phyloP scores from a whole-genome alignment of 176 grass and related monocot genomes.

The Tillandsia leiboldiana region DNA sequence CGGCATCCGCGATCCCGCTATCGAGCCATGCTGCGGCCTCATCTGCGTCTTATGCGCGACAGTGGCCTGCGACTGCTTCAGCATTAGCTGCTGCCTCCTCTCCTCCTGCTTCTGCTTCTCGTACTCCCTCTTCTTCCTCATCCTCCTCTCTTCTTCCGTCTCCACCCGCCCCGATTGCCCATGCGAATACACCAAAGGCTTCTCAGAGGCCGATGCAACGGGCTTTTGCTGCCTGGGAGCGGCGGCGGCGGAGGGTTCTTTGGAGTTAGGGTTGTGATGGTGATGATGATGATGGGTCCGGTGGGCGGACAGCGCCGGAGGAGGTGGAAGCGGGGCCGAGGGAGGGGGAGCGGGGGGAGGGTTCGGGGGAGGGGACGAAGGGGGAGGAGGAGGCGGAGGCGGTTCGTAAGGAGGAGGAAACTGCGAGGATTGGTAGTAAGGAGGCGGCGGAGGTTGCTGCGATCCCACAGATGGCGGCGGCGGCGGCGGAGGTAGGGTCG shows the following conservation, averaged over 20 bases:
- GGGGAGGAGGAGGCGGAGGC: not conserved
- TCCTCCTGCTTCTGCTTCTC: conserved; percentile 83
- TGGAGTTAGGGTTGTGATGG: not conserved
- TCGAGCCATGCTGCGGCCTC: conserved; percentile 13
- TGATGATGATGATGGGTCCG: not conserved
- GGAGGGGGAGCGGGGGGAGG: conserved; percentile 6
- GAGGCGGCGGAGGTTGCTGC: conserved; percentile 6
- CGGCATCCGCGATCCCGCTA: conserved; percentile 19
- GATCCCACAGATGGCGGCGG: not conserved
- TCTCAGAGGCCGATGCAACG: not conserved
- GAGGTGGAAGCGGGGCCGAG: conserved; percentile 7
- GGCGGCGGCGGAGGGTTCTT: not conserved
- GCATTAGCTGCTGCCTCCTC: conserved; percentile 48
- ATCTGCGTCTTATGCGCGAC: conserved; percentile 76
- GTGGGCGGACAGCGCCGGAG: not conserved
- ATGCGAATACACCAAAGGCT: not conserved
- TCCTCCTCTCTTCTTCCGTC: conserved; percentile 61
- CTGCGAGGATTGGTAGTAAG: conserved; percentile 10
- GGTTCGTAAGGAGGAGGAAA: conserved; percentile 9
- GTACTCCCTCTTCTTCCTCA: conserved; percentile 62
- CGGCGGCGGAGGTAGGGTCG: not conserved
- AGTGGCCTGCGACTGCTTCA: conserved; percentile 69
- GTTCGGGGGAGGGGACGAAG: not conserved
- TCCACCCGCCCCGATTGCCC: conserved; percentile 27
- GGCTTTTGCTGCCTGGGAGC: not conserved